Conservation (phyloP, 805 yeast genomes). For the Ogataea methylovora region DNA sequence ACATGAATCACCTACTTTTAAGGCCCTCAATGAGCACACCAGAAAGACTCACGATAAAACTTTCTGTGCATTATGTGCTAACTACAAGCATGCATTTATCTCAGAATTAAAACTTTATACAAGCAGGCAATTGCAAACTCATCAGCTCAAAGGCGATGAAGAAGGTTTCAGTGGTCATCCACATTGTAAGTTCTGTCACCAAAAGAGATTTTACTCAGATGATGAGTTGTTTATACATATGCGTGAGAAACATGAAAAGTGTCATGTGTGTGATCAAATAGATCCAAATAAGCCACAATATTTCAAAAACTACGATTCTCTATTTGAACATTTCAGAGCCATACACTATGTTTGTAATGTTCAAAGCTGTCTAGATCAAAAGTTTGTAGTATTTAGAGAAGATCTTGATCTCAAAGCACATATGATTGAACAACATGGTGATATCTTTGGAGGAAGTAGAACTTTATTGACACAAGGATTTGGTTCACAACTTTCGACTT, state of each 20-base stretch:
- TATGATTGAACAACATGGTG: constrained; percentile 75
- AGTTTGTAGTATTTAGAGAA: constrained; percentile 86
- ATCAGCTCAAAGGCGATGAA: constrained; percentile 67
- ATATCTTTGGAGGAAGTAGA: constrained; percentile 39
- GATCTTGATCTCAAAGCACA: constrained; percentile 85
- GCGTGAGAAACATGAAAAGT: constrained; percentile 77
- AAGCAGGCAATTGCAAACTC: constrained; percentile 55
- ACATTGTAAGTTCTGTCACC: constrained; percentile 70
- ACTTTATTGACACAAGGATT: constrained; percentile 28
- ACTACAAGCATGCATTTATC: constrained; percentile 71
- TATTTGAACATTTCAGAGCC: constrained; percentile 65
- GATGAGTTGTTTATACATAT: constrained; percentile 82
- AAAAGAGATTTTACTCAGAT: constrained; percentile 72
- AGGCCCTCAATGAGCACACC: constrained; percentile 57
- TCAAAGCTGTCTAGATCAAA: constrained; percentile 73
- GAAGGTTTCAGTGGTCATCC: constrained; percentile 88
- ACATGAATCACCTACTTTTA: constrained; percentile 32
- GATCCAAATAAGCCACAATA: constrained; percentile 60
- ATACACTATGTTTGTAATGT: constrained; percentile 76
- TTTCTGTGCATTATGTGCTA: constrained; percentile 71
- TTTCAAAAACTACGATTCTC: constrained; percentile 66
- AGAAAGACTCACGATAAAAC: constrained; percentile 52
- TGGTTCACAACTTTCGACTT: constrained; percentile 51
- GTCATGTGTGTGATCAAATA: constrained; percentile 79
- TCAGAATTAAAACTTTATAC: constrained; percentile 59